Evolutionary conservation across 129 eudicot species (phyloP).

Genomic region (Chrysanthemum makinoi): DNA sequence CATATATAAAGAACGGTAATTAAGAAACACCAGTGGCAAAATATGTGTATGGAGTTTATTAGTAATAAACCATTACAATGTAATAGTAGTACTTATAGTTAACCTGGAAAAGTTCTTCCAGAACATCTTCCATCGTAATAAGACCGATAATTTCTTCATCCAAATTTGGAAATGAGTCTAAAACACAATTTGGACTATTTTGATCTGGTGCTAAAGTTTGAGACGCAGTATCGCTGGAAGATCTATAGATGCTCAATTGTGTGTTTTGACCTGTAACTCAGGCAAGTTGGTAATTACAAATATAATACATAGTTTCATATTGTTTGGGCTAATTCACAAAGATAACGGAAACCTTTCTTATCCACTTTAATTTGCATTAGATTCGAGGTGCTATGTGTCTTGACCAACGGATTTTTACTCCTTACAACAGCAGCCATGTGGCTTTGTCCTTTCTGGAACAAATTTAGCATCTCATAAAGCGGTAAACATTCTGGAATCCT

Average conservation of each 20-base stretch:
- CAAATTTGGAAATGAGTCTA: conserved; percentile 29
- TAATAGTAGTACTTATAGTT: conserved; percentile 9
- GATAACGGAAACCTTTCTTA: conserved; percentile 32
- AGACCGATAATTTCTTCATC: conserved; percentile 76
- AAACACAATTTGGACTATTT: conserved; percentile 18
- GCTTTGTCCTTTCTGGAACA: conserved; percentile 72
- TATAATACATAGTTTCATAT: not conserved
- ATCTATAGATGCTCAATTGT: conserved; percentile 26
- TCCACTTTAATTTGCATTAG: conserved; percentile 35
- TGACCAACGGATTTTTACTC: conserved; percentile 31
- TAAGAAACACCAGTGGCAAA: not conserved
- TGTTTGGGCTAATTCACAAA: not conserved
- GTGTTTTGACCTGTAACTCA: conserved; percentile 34
- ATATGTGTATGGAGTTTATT: not conserved
- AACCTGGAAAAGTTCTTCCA: conserved; percentile 77
- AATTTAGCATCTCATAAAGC: conserved; percentile 71
- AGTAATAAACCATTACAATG: not conserved
- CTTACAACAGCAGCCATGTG: conserved; percentile 75
- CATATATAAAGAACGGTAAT: not conserved
- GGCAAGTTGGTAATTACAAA: conserved; percentile 8
- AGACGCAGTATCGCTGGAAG: conserved; percentile 30
- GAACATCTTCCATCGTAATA: conserved; percentile 90
- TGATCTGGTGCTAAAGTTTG: conserved; percentile 29
- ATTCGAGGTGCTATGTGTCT: conserved; percentile 19
- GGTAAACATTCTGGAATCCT: conserved; percentile 66